Evolutionary conservation across 345 rosid species (phyloP), one percentile per base, ranked within the genome.

Genomic region (Angophora floribunda): DNA sequence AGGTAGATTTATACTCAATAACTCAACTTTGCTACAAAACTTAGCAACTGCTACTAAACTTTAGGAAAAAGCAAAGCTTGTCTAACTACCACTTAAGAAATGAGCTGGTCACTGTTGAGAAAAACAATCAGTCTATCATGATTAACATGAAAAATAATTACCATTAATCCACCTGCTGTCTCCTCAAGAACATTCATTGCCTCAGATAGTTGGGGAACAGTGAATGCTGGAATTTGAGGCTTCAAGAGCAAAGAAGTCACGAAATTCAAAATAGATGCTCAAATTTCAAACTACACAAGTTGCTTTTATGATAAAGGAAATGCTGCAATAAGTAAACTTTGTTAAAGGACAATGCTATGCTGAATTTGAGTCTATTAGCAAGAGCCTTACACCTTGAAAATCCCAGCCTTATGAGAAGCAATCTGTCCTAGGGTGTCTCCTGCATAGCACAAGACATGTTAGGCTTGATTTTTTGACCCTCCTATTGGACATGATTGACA

Each of bases 321-420:
- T 88, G 65, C 87, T 55, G 45, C 88, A 90, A 87, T 57, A 50
- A 26, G 85, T 85, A 88, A 87, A 30, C 80, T 85, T 57, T 85
- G 52, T 49, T 90, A 87, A 75, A 70, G 65, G 85, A 90, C 26
- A 89, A 16, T 49, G 52, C 51, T 87, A 36, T 51, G 89, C 89
- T 88, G 52, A 52, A 87, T 51, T 86, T 90, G 90, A 85, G 80
- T 78, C 88, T 32, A 41, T 51, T 13, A 85, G 82, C 70, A 87
- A 45, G 88, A 90, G 88, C 85, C 89, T 87, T 85, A 87, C 93
- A 97, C 99, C 99, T 97, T 97, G 89, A 97, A 95, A 90, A 97
- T 95, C 85, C 99, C 99, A 87, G 99, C 99, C 92, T 97, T 97
- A 70, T 97, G 97, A 6, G 88, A 91, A 80, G 99, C 99, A 89